Evolutionary conservation across 2,329 filamentous ascomycete species (phyloP).

Genomic region (Calonectria naviculata): DNA sequence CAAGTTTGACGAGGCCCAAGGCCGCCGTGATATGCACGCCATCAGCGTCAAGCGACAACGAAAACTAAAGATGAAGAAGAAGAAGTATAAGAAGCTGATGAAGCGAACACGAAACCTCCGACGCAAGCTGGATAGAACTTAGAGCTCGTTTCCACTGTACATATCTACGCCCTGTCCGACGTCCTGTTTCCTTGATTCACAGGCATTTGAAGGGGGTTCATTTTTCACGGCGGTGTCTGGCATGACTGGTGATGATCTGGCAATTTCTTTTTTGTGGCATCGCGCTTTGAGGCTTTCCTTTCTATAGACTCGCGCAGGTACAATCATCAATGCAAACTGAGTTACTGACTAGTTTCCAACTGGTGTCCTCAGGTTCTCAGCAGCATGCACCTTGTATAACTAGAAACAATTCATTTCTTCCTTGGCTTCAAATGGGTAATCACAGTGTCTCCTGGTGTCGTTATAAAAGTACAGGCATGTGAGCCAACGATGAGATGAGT

Average conservation of each 20-base stretch:
- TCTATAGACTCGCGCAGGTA: constrained; percentile 49
- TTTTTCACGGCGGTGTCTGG: constrained; percentile 42
- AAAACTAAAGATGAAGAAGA: constrained; percentile 99
- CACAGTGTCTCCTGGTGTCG: background rate
- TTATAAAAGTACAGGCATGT: background rate
- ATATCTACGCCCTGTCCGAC: constrained; percentile 36
- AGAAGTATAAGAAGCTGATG: constrained; percentile 99
- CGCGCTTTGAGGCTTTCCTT: constrained; percentile 42
- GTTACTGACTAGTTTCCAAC: constrained; percentile 26
- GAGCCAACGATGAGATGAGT: background rate
- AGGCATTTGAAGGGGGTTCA: constrained; percentile 39
- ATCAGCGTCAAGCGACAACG: constrained; percentile 93
- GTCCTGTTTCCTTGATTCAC: constrained; percentile 33
- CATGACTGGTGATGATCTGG: constrained; percentile 43
- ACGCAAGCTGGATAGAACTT: constrained; percentile 81
- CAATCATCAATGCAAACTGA: constrained; percentile 42
- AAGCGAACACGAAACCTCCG: constrained; percentile 89
- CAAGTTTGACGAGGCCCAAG: constrained; percentile 65
- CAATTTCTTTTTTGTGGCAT: constrained; percentile 40
- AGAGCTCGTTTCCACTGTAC: constrained; percentile 40
- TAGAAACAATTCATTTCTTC: constrained; percentile 37
- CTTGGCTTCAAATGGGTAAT: constrained; percentile 12
- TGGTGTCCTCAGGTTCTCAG: constrained; percentile 29
- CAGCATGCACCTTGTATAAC: constrained; percentile 36
- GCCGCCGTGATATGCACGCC: constrained; percentile 73